These are phyloP conservation scores for Aspergillus japonicus DNA, from an alignment of 2,329 filamentous ascomycete genomes.

Conservation along the genomic window DNA sequence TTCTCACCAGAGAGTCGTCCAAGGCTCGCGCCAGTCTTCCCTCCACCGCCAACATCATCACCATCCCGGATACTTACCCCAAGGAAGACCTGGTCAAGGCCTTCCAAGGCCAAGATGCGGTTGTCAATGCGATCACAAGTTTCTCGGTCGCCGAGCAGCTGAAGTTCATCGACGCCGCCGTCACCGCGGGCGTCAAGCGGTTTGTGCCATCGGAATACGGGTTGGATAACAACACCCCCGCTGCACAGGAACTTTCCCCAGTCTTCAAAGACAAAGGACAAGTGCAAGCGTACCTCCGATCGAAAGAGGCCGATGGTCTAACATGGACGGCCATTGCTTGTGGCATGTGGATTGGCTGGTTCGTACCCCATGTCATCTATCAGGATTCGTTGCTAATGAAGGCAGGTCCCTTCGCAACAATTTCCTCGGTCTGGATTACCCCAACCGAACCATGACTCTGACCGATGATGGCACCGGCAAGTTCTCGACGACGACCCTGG, in stretches of 20 bases:
- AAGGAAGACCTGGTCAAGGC: conserved; percentile 5
- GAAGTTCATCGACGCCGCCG: conserved; percentile 17
- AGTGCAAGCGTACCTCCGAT: conserved; percentile 13
- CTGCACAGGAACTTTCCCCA: conserved; percentile 2
- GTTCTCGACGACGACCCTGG: conserved; percentile 14
- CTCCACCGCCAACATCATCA: not conserved
- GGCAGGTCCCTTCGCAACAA: conserved; percentile 10
- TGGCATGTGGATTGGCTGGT: conserved; percentile 18
- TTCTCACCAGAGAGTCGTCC: conserved; percentile 6
- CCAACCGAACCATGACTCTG: conserved; percentile 6
- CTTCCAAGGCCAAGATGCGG: conserved; percentile 18
- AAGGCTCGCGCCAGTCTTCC: not conserved
- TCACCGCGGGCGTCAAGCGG: conserved; percentile 8
- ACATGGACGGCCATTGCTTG: conserved; percentile 19
- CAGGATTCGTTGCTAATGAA: not conserved
- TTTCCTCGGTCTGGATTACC: conserved; percentile 11
- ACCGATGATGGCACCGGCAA: conserved; percentile 9
- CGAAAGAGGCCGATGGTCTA: conserved; percentile 12
- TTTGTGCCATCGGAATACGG: conserved; percentile 20
- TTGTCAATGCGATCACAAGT: conserved; percentile 15
- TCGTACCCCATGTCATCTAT: not conserved
- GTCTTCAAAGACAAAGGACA: conserved; percentile 14
- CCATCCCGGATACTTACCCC: conserved; percentile 4
- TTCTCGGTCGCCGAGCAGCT: conserved; percentile 16
- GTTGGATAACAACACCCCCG: conserved; percentile 10